Base-by-base conservation (phyloP, 2,329 filamentous ascomycete genomes). In the Fusarium sp. region DNA sequence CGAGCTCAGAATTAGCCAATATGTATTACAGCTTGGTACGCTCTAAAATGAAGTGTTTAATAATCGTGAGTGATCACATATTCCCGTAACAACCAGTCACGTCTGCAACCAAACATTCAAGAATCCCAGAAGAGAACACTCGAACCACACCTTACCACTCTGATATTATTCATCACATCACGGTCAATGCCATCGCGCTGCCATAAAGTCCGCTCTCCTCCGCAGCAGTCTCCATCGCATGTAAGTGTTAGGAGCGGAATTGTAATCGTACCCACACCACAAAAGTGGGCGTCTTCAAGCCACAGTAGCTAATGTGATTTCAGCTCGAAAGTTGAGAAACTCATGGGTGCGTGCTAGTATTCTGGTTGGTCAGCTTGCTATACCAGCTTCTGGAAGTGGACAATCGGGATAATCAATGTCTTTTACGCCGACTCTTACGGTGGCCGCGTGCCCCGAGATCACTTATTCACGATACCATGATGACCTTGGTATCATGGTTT, bases 161-260 rank as follows among this genome's bases (percentile, higher is more conserved):
- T 30, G 28, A 30, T 30, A 30, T 30, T 33, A 33, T 15, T 33
- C 14, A 5, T n/a, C 7, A n/a, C 19, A 33, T 33, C 4, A 3
- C 19, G n/a, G 9, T n/a, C 15, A 3, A 11, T 7, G 30, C 14
- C 30, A 14, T 33, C 17, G 17, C 35, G 17, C 20, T 10, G 24
- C 19, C 45, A 52, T 32, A 50, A 73, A 73, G 71, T 73, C 68
- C 69, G 71, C 71, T 55, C 64, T 67, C 49, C 57, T 67, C 67
- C 69, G 68, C 71, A 61, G 15, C 13, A 45, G 30, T n/a, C 28
- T 22, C 45, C 47, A 22, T 39, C 2, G n/a, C 35, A 37, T 32
- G 15, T 7, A 24, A 32, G 41, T 35, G 20, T 28, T 20, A 37
- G 33, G 33, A 43, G 65, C 40, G 60, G 67, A 71, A 74, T 73